Evolutionary conservation across 768 basidiomycete genomes (phyloP).

Genomic region (Symmetrospora coprosmae): DNA sequence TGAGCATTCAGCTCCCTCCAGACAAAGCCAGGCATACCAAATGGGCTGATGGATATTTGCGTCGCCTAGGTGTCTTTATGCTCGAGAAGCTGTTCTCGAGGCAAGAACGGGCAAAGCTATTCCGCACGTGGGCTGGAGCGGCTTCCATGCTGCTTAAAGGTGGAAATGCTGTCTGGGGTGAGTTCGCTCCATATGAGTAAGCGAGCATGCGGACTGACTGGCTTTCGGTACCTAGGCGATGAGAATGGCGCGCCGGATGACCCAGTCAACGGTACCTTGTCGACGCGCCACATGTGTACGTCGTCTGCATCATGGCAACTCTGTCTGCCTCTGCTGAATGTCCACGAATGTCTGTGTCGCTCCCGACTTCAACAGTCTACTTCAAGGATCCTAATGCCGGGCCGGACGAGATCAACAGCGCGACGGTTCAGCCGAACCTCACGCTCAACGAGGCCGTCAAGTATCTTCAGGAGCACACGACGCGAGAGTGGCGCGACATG

Average conservation of each 20-base stretch:
- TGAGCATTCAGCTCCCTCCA: conserved; percentile 19
- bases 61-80: conserved; percentile 52
- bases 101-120: conserved; percentile 71
- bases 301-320: not conserved
- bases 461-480: conserved; percentile 74
- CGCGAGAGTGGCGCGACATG: conserved; percentile 56
- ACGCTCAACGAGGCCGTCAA: conserved; percentile 57
- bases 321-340: too few relatives aligned
- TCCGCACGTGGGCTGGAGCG: conserved; percentile 93
- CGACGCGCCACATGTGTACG: conserved; percentile 16
- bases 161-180: conserved; percentile 25
- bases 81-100: conserved; percentile 72
- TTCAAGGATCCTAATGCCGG: conserved; percentile 7
- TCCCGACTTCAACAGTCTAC: not conserved
- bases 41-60: too few relatives aligned
- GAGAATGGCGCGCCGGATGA: conserved; percentile 68
- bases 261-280: conserved; percentile 38
- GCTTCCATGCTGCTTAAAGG: conserved; percentile 31
- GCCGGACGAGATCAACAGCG: conserved; percentile 13
- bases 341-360: too few relatives aligned
- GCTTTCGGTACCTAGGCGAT: conserved; percentile 57
- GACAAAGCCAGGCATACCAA: conserved; percentile 33
- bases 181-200: not conserved
- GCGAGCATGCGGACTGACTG: conserved; percentile 44
- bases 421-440: conserved; percentile 46